Base-by-base conservation (phyloP, 2,329 filamentous ascomycete genomes). In the Penicillium sp. region DNA sequence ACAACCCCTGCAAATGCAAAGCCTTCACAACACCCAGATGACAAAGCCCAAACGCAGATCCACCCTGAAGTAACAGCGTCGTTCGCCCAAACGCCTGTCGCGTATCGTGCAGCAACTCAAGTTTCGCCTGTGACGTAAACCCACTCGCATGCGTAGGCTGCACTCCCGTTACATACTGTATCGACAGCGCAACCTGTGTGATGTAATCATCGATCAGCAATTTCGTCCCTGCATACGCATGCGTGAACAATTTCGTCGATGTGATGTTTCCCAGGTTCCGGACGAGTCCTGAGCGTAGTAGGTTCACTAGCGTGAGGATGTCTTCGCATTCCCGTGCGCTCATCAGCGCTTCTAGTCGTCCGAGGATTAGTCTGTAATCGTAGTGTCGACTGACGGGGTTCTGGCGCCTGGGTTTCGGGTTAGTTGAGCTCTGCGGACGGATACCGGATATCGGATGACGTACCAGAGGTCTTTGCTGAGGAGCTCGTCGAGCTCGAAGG, bases 211-310 rank as follows among this genome's bases (percentile, higher is more conserved):
- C 92, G 57, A 97, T 95, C 45, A 96, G 77, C 49, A 89, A 83
- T 71, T 97, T 97, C 1, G 92, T 96, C 14, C 92, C 92, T 1
- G 89, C 88, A 68, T 94, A 94, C 11, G 90, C 88, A 54, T 88
- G 83, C 65, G 92, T 92, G 76, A 92, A 97, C 1, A 97, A 79
- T 58, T 86, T 86, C 2, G 90, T 85, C 1, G 88, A 84, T 1
- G 90, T 90, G 63, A 97, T 95, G 69, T 96, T 95, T 54, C 91
- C 92, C n/a, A 96, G 79, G 66, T 97, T 96, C 34, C 92, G 86
- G 29, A 96, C 79, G 34, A 85, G 74, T 10, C 83, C 91, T 13
- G 90, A 91, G 24, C 91, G 87, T 38, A 96, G 80, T 16, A 95
- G 81, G 67, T 92, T 92, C 55, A 92, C 86, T 7, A 96, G 79